Base-by-base conservation (phyloP, 257 asterid genomes). In the Fraxinus americana region DNA sequence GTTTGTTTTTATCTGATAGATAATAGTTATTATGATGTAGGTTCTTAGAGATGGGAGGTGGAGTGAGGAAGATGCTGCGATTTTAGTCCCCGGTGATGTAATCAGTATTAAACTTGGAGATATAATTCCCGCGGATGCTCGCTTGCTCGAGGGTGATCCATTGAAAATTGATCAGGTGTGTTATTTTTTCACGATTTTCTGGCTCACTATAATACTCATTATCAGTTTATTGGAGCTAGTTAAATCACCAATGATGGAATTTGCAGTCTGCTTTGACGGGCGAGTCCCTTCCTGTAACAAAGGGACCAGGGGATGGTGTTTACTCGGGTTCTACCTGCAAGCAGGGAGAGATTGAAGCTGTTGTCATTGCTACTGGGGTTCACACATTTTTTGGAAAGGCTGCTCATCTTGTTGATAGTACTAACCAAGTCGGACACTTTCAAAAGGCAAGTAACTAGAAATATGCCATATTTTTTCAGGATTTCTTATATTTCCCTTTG, bases 241-340 rank as follows among this genome's bases (percentile, higher is more conserved):
- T 32, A 74, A 73, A 30, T 54, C 52, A 36, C 36, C 45, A 6
- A 9, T 65, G 54, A 17, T 73, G 59, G 77, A 30, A 72, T 73
- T 73, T 89, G 86, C 96, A 94, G 99, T 94, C 99, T 73, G 99
- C 99, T 79, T 88, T 92, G 85, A 94, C 97, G 5, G 99, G 98
- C 2, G 98, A 92, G 87, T 94, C 99, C 70, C 98, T 95, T 79
- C 99, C 99, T 0, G 98, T 92, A 52, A 92, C 98, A 1, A 95
- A 95, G 82, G 97, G 98, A 41, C 96, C 97, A 4, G 99, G 99
- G 2, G 99, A 95, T 65, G 99, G 98, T 13, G 89, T 95, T 41
- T 95, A 95, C 85, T 95, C 99, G 19, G 99, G 99, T 82, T 95
- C 99, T 21, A 95, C 99, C 5, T 95, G 99, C 91, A 95, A 95